Conservation (phyloP, 768 basidiomycete genomes). For the Pluteus cervinus region DNA sequence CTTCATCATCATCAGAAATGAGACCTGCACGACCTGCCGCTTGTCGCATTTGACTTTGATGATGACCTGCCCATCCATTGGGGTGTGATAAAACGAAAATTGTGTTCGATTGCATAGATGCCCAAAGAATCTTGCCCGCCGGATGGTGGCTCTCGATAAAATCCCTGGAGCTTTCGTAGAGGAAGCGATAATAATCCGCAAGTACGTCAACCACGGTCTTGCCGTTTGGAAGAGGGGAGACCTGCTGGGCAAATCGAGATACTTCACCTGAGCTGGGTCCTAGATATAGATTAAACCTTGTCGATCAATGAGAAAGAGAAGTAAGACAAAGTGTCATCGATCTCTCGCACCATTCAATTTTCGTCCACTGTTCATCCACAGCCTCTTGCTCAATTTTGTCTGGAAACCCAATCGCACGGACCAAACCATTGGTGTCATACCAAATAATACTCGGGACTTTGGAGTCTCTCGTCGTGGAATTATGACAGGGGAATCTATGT, state of each 20-base stretch:
- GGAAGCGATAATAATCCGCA: constrained; percentile 34
- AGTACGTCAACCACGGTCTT: constrained; percentile 28
- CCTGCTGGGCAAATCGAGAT: not conserved
- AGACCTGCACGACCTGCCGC: constrained; percentile 4
- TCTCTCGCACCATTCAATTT: constrained; percentile 33
- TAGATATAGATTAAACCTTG: constrained; percentile 17
- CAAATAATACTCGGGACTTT: constrained; percentile 27
- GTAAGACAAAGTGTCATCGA: no score
- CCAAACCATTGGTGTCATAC: constrained; percentile 6
- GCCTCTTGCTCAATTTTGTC: constrained; percentile 32
- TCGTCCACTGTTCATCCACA: constrained; percentile 37
- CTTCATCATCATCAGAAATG: constrained; percentile 19
- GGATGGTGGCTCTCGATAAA: constrained; percentile 35
- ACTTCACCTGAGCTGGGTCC: constrained; percentile 11
- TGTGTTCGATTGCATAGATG: constrained; percentile 25
- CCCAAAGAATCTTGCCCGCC: constrained; percentile 28
- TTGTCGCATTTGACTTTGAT: constrained; percentile 5
- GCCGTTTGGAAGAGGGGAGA: constrained; percentile 27
- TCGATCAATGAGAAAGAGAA: not conserved
- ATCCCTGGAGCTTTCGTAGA: constrained; percentile 26
- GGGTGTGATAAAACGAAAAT: constrained; percentile 13
- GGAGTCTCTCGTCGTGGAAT: constrained; percentile 20
- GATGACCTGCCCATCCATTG: constrained; percentile 7
- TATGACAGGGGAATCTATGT: no score
- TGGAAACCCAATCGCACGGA: constrained; percentile 21